phyloP scores from a whole-genome alignment of 441 rosid species.

The Pelargonium fulgidum region DNA sequence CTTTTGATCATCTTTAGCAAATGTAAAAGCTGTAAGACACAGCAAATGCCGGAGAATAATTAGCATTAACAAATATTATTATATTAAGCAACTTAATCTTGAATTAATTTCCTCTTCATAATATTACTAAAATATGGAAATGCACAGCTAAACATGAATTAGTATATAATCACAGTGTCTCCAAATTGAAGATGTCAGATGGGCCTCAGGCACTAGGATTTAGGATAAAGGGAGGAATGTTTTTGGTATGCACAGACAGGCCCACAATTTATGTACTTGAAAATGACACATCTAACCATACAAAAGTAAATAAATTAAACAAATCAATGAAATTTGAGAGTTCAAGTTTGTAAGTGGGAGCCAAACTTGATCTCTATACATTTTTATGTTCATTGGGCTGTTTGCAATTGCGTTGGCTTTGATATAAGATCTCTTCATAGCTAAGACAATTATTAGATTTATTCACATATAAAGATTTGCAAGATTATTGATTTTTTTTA shows the following conservation, averaged over 20 bases:
- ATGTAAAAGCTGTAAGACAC: conserved; percentile 15
- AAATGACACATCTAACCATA: conserved; percentile 9
- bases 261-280: conserved; percentile 13
- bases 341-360: conserved; percentile 22
- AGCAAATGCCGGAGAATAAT: not conserved
- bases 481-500: no score
- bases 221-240: not conserved
- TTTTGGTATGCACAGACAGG: conserved; percentile 8
- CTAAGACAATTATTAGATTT: no score
- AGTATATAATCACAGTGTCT: not conserved
- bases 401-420: conserved; percentile 30
- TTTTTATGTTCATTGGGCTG: conserved; percentile 19
- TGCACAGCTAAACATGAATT: no score
- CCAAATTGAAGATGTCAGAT: not conserved
- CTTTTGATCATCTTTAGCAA: conserved; percentile 23
- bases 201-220: not conserved
- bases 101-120: no score
- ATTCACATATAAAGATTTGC: no score
- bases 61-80: no score
- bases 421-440: no score
- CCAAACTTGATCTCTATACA: conserved; percentile 23
- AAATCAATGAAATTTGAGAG: not conserved
- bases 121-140: no score
- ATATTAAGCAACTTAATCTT: not conserved
- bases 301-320: no score